Evolutionary conservation across 2,329 filamentous ascomycete species (phyloP).

Genomic region (Colletotrichum chlorophyti): DNA sequence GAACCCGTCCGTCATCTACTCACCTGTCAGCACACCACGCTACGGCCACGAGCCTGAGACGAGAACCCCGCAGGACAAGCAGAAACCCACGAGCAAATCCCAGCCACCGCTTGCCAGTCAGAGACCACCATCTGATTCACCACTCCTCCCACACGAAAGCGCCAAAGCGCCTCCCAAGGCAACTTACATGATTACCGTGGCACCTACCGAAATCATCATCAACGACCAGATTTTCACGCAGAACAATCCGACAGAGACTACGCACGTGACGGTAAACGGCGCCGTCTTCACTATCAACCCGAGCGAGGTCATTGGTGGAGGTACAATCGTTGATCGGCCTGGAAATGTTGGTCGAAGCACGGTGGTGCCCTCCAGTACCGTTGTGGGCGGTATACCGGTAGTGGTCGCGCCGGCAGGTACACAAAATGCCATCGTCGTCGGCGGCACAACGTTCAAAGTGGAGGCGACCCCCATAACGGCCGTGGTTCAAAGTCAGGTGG

Average conservation of each 20-base stretch:
- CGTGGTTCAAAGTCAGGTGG: slow-evolving; percentile 39
- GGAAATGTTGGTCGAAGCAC: slow-evolving; percentile 26
- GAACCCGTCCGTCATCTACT: slow-evolving; percentile 57
- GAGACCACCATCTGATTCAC: background rate
- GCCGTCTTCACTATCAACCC: slow-evolving; percentile 57
- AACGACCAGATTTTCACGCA: slow-evolving; percentile 52
- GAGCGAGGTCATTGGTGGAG: slow-evolving; percentile 51
- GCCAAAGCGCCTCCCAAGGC: slow-evolving; percentile 4
- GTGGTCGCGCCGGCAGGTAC: slow-evolving; percentile 42
- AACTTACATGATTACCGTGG: slow-evolving; percentile 50
- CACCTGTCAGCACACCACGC: slow-evolving; percentile 20
- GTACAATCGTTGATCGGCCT: slow-evolving; percentile 51
- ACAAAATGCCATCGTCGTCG: slow-evolving; percentile 46
- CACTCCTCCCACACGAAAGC: slow-evolving; percentile 5
- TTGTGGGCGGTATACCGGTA: slow-evolving; percentile 48
- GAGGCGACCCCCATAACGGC: slow-evolving; percentile 43
- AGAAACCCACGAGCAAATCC: background rate
- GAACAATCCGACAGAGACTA: slow-evolving; percentile 44
- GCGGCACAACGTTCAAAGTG: slow-evolving; percentile 50
- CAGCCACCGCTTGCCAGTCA: slow-evolving; percentile 11
- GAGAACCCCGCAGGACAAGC: slow-evolving; percentile 6
- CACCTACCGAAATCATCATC: slow-evolving; percentile 53
- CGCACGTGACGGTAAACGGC: slow-evolving; percentile 47
- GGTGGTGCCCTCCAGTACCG: slow-evolving; percentile 40
- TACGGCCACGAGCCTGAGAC: slow-evolving; percentile 24